phyloP scores from a whole-genome alignment of 2,329 filamentous ascomycete species.

The Pseudogymnoascus sp. region DNA sequence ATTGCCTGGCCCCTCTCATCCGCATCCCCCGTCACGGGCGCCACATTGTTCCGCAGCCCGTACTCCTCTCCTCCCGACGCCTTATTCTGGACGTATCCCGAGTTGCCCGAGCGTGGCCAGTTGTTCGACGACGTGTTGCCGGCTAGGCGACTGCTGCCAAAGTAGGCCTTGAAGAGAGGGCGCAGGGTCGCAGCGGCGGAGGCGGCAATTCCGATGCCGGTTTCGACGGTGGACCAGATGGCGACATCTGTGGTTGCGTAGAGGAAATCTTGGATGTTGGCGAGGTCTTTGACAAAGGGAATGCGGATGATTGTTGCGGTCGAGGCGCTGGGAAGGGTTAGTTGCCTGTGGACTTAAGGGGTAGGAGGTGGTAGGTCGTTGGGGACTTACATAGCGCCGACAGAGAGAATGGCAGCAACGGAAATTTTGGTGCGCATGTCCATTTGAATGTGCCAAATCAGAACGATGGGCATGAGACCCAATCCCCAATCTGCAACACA shows the following conservation, averaged over 20 bases:
- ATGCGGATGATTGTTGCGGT: constrained; percentile 38
- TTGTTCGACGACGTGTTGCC: neutral
- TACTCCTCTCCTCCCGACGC: neutral
- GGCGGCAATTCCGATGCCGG: constrained; percentile 34
- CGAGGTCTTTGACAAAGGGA: constrained; percentile 33
- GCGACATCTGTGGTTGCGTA: constrained; percentile 36
- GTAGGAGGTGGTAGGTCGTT: neutral
- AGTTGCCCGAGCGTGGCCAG: constrained; percentile 1
- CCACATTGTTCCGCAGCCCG: neutral
- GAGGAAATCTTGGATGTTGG: constrained; percentile 31
- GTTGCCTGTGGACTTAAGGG: neutral
- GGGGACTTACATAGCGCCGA: constrained; percentile 34
- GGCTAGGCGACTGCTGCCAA: constrained; percentile 10
- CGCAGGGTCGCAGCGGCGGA: constrained; percentile 35
- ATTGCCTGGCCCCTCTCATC: constrained; percentile 14
- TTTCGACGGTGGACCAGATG: constrained; percentile 39
- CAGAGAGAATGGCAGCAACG: constrained; percentile 24
- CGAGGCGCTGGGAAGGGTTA: constrained; percentile 28
- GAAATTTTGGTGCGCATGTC: constrained; percentile 32
- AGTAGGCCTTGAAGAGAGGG: constrained; percentile 27
- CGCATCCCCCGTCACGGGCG: constrained; percentile 5
- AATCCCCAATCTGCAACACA: constrained; percentile 35
- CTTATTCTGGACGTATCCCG: neutral
- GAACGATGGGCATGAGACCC: constrained; percentile 34
- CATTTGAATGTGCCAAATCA: constrained; percentile 37